Conservation (phyloP, 2,329 filamentous ascomycete species). For the Raffaelea deltoideospora region DNA sequence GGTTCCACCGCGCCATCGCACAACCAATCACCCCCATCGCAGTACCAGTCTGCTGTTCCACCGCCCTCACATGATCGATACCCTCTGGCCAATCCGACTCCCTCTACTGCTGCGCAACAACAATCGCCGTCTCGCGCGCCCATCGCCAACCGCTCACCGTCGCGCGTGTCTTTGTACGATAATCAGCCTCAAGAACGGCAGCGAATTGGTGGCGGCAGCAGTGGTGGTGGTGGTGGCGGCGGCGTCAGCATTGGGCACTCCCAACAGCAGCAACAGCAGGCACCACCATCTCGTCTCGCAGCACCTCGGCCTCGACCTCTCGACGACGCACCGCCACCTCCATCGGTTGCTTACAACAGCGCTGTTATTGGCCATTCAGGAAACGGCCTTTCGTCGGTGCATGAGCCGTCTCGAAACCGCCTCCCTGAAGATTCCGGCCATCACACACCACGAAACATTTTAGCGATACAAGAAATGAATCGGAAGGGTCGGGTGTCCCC, state of each 20-base stretch:
- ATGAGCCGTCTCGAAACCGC: conserved; percentile 26
- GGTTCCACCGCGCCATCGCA: conserved; percentile 7
- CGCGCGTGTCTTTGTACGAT: too few species aligned
- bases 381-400: conserved; percentile 16
- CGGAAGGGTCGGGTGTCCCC: conserved; percentile 75
- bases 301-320: conserved; percentile 20
- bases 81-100: too few species aligned
- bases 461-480: conserved; percentile 70
- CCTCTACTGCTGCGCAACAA: too few species aligned
- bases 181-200: conserved; percentile 8
- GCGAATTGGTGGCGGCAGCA: conserved; percentile 15
- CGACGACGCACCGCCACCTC: conserved; percentile 34
- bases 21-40: conserved; percentile 16
- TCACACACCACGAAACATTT: conserved; percentile 47
- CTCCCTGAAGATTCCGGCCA: conserved; percentile 38
- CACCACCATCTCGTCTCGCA: not conserved
- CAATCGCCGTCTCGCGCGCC: not conserved
- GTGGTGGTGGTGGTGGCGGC: not conserved
- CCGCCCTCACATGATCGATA: conserved; percentile 2
- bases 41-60: not conserved
- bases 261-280: conserved; percentile 13
- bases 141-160: not conserved
- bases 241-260: conserved; percentile 9
- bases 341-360: conserved; percentile 33
- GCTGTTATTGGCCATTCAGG: conserved; percentile 5